These are phyloP conservation scores for Anthracocystis walkeri DNA, from an alignment of 1,284 basidiomycete genomes.

Conservation along the genomic window DNA sequence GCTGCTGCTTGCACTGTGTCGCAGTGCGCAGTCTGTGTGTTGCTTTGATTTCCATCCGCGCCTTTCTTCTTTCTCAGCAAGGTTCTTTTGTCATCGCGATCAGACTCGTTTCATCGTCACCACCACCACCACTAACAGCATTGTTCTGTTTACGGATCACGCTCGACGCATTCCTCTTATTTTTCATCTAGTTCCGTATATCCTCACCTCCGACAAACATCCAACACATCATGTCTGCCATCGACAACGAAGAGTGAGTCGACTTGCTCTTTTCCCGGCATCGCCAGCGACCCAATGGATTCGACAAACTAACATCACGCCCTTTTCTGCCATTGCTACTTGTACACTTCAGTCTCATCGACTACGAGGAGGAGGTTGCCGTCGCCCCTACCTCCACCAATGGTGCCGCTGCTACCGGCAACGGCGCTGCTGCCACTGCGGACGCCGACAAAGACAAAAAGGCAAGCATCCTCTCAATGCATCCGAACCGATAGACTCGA, in stretches of 20 bases:
- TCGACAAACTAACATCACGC: slow-evolving; percentile 13
- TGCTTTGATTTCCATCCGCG: slow-evolving; percentile 13
- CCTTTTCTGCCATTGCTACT: not conserved
- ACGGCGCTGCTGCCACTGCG: slow-evolving; percentile 50
- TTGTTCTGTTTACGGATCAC: not conserved
- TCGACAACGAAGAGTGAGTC: slow-evolving; percentile 70
- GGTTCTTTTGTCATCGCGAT: slow-evolving; percentile 4
- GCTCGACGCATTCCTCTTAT: slow-evolving; percentile 1
- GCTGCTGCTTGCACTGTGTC: not conserved
- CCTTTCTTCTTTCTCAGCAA: slow-evolving; percentile 3
- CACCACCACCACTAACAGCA: slow-evolving; percentile 3
- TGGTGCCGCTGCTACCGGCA: slow-evolving; percentile 54
- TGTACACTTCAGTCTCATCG: slow-evolving; percentile 62
- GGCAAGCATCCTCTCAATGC: slow-evolving; percentile 53
- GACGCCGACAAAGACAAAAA: slow-evolving; percentile 67
- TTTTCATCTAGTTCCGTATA: slow-evolving; percentile 12
- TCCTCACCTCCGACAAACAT: not conserved
- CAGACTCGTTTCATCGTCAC: not conserved
- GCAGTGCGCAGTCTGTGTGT: slow-evolving; percentile 3
- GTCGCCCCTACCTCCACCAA: slow-evolving; percentile 61
- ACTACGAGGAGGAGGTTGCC: slow-evolving; percentile 70
- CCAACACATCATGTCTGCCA: slow-evolving; percentile 49
- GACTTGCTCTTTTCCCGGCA: slow-evolving; percentile 9
- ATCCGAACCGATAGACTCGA: slow-evolving; percentile 21
- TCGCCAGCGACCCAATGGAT: not conserved